A percentile compares a stretch with the other conserved stretches of the same genome.
phyloP scores from a whole-genome alignment of 2,329 filamentous ascomycete genomes.

The Fusarium clavum region DNA sequence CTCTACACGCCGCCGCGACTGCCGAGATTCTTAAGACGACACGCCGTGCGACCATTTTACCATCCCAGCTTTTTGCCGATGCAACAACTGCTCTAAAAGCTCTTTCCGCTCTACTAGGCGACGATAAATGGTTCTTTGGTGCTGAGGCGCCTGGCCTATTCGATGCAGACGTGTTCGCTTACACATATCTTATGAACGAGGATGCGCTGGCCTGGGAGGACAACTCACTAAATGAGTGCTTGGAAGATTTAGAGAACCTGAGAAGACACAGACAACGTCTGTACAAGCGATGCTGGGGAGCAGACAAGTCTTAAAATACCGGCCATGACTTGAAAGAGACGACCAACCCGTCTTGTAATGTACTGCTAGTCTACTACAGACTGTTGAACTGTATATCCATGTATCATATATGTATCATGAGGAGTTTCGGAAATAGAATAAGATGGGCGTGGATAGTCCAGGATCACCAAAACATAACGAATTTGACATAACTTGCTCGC shows the following conservation, averaged over 20 bases:
- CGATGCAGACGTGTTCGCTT: conserved; percentile 90
- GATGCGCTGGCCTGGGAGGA: conserved; percentile 73
- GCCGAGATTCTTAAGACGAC: conserved; percentile 76
- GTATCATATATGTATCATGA: conserved; percentile 30
- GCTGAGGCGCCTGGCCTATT: conserved; percentile 74
- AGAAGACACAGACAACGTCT: conserved; percentile 59
- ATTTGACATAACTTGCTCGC: conserved; percentile 2
- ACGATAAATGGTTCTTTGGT: conserved; percentile 63
- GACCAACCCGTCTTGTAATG: not conserved
- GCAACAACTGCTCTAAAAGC: conserved; percentile 60
- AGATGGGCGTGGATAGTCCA: not conserved
- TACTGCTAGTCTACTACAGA: not conserved
- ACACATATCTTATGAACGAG: conserved; percentile 83
- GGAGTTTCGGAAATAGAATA: not conserved
- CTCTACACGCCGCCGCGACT: conserved; percentile 79
- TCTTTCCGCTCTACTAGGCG: conserved; percentile 57
- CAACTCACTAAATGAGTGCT: conserved; percentile 65
- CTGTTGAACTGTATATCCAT: conserved; percentile 14
- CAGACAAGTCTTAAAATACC: conserved; percentile 6
- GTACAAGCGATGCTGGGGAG: conserved; percentile 49
- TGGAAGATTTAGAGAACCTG: conserved; percentile 71
- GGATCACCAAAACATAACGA: not conserved
- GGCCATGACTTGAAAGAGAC: not conserved
- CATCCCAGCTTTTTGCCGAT: conserved; percentile 55
- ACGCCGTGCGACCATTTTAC: conserved; percentile 53